Evolutionary conservation across 805 yeast species (phyloP), one percentile per base, ranked within the genome.

Genomic region (Metschnikowia koreensis): DNA sequence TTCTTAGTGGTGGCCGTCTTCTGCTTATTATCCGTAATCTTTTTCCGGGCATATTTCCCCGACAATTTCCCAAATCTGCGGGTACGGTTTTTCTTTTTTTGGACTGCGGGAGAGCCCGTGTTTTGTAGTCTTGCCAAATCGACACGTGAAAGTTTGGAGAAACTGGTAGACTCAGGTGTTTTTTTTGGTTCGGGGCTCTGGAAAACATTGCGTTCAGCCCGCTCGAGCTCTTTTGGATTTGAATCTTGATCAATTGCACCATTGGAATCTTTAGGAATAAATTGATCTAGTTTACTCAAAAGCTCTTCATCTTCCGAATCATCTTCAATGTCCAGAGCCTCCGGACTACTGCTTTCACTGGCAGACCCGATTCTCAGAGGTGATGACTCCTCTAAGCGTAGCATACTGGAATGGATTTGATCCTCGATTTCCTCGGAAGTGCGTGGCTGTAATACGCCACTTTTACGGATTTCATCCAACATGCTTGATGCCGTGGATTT

Each of bases 331-430:
- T 9, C 40, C 11, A 37, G 26, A 9, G 41, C 15, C 7, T 33
- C 31, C 28, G 22, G 16, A 28, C 37, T 33, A 13, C 28, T 15
- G 13, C 28, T 15, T 10, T 41, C 46, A 16, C 38, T 28, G 7
- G 36, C 46, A 17, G 38, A 38, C 22, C 38, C 38, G 2, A 13
- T 26, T 12, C 26, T 16, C 34, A 17, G 39, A n/a, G n/a, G n/a
- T 7, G 29, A 34, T 6, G 42, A 16, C 22, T 45, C 41, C 26
- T 45, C 46, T n/a, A 50, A 31, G 4, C 57, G 48, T 26, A 59
- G 57, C 11, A 66, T 54, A 6, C 66, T 63, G 11, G 63, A 50
- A 48, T 67, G 62, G 12, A 67, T 65, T 47, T 58, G 59, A n/a
- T 65, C 69, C 34, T 64, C 46, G 11, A 66, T 63, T 38, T 61